Evolutionary conservation across 1,284 basidiomycete species (phyloP).

Genomic region (Coniferiporia sulphurascens): DNA sequence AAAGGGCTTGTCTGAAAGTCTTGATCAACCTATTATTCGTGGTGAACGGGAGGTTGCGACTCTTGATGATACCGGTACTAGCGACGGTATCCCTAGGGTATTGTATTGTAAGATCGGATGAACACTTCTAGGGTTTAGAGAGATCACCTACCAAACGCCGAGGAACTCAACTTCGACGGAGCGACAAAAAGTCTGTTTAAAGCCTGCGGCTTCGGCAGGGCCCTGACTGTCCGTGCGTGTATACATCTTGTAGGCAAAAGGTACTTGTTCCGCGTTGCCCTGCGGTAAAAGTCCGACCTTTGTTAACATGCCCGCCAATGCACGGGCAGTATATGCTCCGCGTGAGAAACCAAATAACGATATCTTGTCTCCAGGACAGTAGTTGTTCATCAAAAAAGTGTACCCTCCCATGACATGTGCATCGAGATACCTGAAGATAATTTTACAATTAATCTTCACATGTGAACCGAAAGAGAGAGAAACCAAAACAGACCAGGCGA

Average conservation of each 20-base stretch:
- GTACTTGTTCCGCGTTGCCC: constrained; percentile 54
- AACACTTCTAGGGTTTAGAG: constrained; percentile 1
- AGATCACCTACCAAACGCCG: constrained; percentile 52
- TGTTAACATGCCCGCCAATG: constrained; percentile 59
- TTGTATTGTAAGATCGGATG: constrained; percentile 7
- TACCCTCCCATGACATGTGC: constrained; percentile 63
- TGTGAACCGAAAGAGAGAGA: background rate
- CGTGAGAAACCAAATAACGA: constrained; percentile 70
- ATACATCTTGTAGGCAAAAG: constrained; percentile 65
- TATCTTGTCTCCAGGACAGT: constrained; percentile 51
- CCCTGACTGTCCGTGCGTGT: constrained; percentile 36
- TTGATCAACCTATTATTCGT: constrained; percentile 51
- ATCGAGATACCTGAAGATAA: constrained; percentile 46
- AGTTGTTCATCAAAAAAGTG: constrained; percentile 65
- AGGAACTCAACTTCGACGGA: constrained; percentile 57
- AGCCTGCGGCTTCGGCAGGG: constrained; percentile 44
- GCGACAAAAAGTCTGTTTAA: constrained; percentile 62
- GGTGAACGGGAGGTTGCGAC: constrained; percentile 57
- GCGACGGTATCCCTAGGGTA: constrained; percentile 58
- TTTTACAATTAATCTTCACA: background rate
- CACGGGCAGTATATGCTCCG: constrained; percentile 73
- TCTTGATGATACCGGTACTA: constrained; percentile 55
- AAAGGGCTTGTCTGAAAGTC: constrained; percentile 56
- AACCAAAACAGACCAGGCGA: constrained; percentile 47
- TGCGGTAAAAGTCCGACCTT: constrained; percentile 59